phyloP scores from a whole-genome alignment of 2,329 filamentous ascomycete species.

The Alternaria angustiovoidea region DNA sequence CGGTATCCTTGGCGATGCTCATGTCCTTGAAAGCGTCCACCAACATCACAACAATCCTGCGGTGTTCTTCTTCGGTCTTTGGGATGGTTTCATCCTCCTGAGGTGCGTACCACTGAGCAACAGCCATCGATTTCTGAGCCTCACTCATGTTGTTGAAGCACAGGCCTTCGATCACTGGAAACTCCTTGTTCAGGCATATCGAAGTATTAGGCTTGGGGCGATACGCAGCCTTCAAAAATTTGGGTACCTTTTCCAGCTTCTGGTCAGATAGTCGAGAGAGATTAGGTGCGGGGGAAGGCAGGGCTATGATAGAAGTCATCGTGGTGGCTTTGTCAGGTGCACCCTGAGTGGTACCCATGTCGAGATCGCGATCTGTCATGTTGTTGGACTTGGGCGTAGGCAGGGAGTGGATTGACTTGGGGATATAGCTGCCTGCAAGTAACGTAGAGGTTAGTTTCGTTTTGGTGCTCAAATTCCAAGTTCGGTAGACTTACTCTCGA shows the following conservation, averaged over 20 bases:
- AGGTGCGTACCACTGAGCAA: constrained; percentile 14
- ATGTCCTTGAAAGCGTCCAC: constrained; percentile 20
- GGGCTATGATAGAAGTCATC: not conserved
- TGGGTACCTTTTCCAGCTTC: not conserved
- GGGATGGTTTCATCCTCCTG: constrained; percentile 16
- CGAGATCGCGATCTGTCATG: constrained; percentile 5
- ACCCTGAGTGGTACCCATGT: not conserved
- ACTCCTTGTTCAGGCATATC: constrained; percentile 3
- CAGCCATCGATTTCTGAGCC: constrained; percentile 8
- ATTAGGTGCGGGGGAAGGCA: not conserved
- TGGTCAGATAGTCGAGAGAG: not conserved
- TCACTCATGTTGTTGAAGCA: constrained; percentile 14
- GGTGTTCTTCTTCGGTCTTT: constrained; percentile 11
- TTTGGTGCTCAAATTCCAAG: not conserved
- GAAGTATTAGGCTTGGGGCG: constrained; percentile 11
- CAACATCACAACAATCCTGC: not conserved
- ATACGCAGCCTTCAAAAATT: not conserved
- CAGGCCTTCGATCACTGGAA: constrained; percentile 1
- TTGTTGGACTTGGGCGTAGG: not conserved
- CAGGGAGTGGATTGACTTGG: not conserved
- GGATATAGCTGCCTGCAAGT: not conserved
- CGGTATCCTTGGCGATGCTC: constrained; percentile 7
- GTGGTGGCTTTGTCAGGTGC: not conserved
- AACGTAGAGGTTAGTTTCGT: not conserved
- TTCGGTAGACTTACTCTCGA: not conserved